Percentiles rank a stretch among this genome's conserved stretches.
phyloP scores from a whole-genome alignment of 768 basidiomycete genomes.

The Xerocomellus amylosporus region DNA sequence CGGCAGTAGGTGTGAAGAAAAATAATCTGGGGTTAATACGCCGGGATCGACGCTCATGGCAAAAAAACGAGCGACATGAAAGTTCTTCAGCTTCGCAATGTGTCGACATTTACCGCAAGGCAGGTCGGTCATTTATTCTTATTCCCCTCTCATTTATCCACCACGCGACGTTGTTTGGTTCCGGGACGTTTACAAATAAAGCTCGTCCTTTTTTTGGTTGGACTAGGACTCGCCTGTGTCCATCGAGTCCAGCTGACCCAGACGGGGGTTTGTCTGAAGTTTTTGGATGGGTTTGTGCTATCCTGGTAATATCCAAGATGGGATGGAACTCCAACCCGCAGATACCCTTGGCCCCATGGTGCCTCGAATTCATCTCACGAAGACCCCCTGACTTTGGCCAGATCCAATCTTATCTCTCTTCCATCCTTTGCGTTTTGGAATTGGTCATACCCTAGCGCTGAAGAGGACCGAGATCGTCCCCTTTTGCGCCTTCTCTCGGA shows the following conservation, averaged over 20 bases:
- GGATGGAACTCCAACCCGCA: background rate
- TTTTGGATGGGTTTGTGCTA: background rate
- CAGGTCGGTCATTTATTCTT: background rate
- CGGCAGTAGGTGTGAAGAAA: background rate
- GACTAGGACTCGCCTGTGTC: background rate
- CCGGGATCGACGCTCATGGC: conserved; percentile 14
- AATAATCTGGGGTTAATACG: conserved; percentile 6
- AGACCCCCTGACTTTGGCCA: conserved; percentile 3
- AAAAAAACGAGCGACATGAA: conserved; percentile 3
- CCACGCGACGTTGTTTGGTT: conserved; percentile 19
- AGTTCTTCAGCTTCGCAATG: conserved; percentile 10
- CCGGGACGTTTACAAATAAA: conserved; percentile 13
- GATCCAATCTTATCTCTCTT: conserved; percentile 27
- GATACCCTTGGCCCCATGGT: conserved; percentile 21
- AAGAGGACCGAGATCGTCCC: conserved; percentile 12
- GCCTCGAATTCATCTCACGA: background rate
- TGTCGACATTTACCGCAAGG: conserved; percentile 1
- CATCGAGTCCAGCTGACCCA: background rate
- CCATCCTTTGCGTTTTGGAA: conserved; percentile 13
- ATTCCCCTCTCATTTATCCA: conserved; percentile 7
- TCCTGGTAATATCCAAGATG: background rate
- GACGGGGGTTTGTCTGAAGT: background rate
- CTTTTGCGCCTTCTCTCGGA: conserved; percentile 1
- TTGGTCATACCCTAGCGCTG: conserved; percentile 13
- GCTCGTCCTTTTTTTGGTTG: background rate